Conservation (phyloP, 2,329 filamentous ascomycete genomes). For the Penicillium sp. region DNA sequence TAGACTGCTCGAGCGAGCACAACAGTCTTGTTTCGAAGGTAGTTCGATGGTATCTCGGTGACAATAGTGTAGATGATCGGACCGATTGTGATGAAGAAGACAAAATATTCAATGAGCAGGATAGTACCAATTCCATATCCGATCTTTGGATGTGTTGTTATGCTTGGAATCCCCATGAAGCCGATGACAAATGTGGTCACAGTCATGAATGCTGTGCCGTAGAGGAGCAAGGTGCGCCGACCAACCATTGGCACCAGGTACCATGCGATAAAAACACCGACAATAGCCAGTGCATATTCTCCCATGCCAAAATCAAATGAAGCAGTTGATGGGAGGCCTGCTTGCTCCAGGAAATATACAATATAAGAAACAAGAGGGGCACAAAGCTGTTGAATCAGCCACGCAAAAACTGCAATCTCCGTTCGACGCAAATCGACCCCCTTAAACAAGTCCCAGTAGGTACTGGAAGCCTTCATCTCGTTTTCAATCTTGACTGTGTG, state of each 20-base stretch:
- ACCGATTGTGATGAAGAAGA: slow-evolving; percentile 17
- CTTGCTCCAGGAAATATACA: slow-evolving; percentile 17
- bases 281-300: slow-evolving; percentile 14
- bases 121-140: slow-evolving; percentile 16
- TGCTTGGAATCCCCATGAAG: slow-evolving; percentile 12
- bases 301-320: slow-evolving; percentile 20
- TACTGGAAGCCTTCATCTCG: slow-evolving; percentile 12
- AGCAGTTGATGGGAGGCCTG: slow-evolving; percentile 10
- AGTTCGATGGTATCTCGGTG: slow-evolving; percentile 13
- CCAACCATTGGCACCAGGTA: slow-evolving; percentile 11
- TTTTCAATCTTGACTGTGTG: slow-evolving; percentile 16
- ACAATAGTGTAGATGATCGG: slow-evolving; percentile 17
- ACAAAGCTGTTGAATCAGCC: slow-evolving; percentile 14
- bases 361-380: slow-evolving; percentile 14
- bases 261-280: slow-evolving; percentile 14
- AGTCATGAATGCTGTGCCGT: slow-evolving; percentile 13
- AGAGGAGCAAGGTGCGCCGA: slow-evolving; percentile 12
- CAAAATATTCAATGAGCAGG: slow-evolving; percentile 16
- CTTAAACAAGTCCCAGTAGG: slow-evolving; percentile 15
- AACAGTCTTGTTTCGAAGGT: slow-evolving; percentile 13
- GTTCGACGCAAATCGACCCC: slow-evolving; percentile 14
- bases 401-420: slow-evolving; percentile 12
- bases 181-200: slow-evolving; percentile 14
- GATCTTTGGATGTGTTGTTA: slow-evolving; percentile 11
- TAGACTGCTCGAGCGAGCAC: slow-evolving; percentile 14